Base-by-base conservation (phyloP, 768 basidiomycete species). In the Leccinum obscurum region DNA sequence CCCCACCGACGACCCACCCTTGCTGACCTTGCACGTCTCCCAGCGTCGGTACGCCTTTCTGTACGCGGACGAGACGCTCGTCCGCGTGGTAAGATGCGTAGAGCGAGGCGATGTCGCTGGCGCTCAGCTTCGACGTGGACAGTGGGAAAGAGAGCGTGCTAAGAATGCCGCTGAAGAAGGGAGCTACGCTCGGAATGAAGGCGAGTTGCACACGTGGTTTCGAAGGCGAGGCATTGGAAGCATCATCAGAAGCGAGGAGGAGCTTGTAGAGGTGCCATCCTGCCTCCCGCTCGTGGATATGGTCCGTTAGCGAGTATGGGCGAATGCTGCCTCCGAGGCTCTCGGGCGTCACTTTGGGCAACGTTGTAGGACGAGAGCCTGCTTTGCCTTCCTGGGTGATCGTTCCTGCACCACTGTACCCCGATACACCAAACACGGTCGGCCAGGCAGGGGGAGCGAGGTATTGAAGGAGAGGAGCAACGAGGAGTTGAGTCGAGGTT, bases 271-370 rank as follows among this genome's bases (percentile, higher is more conserved):
- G 86, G 74, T 97, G 97, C 65, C 79, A 78, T 3, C 88, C 87
- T 0, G 95, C 93, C 76, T 99, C 97, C 50, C 97, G 91, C 75
- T 99, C 97, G 79, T 99, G 97, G 69, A 99, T 97, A 77, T 99
- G 97, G 74, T 95, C 95, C 14, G 97, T 99, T 52, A 99, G 78
- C 1, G 93, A 69, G 76, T 99, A 99, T 7, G 95, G 89, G 56
- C 86, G 83, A 52, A 98, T 76, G 3, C 88, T 91, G 13, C 89
- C 88, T 2, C 76, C 78, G 14, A 99, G 85, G 62, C 81, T 86
- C 64, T 91, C 86, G 0, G 91, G 81, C 1, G 87, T 79, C 14
- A 97, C 84, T 75, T 98, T 98, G 49, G 97, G 88, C 14, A 86
- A 78, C 37, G 87, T 94, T 30, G 82, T 79, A 0, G 90, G 89